These are phyloP conservation scores for Aspergillus proliferans DNA, from an alignment of 2,329 filamentous ascomycete species.

Conservation along the genomic window DNA sequence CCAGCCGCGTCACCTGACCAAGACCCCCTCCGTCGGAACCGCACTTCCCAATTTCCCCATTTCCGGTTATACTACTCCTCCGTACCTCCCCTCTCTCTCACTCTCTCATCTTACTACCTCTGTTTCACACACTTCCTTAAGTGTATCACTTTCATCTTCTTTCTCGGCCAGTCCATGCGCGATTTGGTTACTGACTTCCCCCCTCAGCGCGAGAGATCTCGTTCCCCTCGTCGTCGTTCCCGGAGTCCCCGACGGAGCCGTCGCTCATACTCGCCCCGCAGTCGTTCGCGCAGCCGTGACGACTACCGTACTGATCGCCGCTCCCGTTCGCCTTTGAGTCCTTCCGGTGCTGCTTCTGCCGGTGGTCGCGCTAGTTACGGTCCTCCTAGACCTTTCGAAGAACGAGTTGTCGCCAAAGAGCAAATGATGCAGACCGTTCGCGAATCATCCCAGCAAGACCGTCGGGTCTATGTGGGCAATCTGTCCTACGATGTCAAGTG, in stretches of 20 bases:
- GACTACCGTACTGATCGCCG: constrained; percentile 69
- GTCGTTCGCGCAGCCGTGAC: constrained; percentile 71
- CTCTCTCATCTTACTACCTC: neutral
- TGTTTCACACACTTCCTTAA: neutral
- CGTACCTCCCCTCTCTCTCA: constrained; percentile 4
- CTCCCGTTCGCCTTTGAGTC: constrained; percentile 83
- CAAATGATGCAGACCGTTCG: constrained; percentile 93
- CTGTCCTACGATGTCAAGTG: constrained; percentile 99
- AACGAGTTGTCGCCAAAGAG: constrained; percentile 75
- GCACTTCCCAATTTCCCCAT: constrained; percentile 1
- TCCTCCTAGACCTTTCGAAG: constrained; percentile 66
- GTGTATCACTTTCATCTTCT: neutral
- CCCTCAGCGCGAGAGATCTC: constrained; percentile 69
- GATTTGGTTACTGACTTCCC: constrained; percentile 30
- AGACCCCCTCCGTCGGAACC: constrained; percentile 1
- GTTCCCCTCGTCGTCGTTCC: constrained; percentile 63
- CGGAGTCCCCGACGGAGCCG: constrained; percentile 73
- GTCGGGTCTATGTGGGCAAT: constrained; percentile 98
- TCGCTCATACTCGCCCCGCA: constrained; percentile 72
- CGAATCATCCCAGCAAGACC: constrained; percentile 95
- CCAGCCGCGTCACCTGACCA: constrained; percentile 1
- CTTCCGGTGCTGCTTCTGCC: constrained; percentile 64
- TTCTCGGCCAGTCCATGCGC: constrained; percentile 18
- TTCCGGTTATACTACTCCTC: constrained; percentile 1
- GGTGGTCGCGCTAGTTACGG: constrained; percentile 55